phyloP scores from a whole-genome alignment of 2,329 filamentous ascomycete genomes.

The Gaeumannomyces tritici region DNA sequence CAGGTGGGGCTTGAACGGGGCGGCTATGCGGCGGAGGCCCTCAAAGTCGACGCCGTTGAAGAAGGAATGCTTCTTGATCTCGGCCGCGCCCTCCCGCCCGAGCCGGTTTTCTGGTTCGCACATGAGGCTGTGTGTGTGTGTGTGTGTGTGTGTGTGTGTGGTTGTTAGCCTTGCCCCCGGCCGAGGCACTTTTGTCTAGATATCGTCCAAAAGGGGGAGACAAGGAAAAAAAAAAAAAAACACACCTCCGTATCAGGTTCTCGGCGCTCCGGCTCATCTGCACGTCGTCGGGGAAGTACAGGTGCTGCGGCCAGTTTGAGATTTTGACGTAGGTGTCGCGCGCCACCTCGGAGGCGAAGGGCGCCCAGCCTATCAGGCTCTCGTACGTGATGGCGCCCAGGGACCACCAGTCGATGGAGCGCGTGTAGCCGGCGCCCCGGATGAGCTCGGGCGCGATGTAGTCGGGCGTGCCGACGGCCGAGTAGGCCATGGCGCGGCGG shows the following conservation, averaged over 20 bases:
- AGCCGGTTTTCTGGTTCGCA: slow-evolving; percentile 63
- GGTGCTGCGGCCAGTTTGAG: slow-evolving; percentile 64
- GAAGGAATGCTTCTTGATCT: slow-evolving; percentile 68
- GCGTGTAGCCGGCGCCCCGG: slow-evolving; percentile 66
- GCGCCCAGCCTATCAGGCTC: slow-evolving; percentile 73
- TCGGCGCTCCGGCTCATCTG: slow-evolving; percentile 60
- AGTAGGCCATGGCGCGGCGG: slow-evolving; percentile 70
- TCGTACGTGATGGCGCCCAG: slow-evolving; percentile 81
- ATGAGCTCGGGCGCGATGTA: slow-evolving; percentile 79
- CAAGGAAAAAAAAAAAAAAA: no score
- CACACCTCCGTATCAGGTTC: slow-evolving; percentile 60
- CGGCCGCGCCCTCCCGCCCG: slow-evolving; percentile 56
- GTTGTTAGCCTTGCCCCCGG: not conserved
- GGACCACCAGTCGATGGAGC: slow-evolving; percentile 76
- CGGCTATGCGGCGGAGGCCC: slow-evolving; percentile 59
- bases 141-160: no score
- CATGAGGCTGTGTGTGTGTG: slow-evolving; percentile 47
- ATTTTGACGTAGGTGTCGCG: slow-evolving; percentile 76
- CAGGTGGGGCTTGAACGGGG: slow-evolving; percentile 66
- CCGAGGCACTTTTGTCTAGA: no score
- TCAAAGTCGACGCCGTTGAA: slow-evolving; percentile 71
- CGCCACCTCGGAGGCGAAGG: slow-evolving; percentile 69
- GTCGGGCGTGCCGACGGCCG: slow-evolving; percentile 69
- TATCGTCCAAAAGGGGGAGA: not conserved
- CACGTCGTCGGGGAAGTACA: slow-evolving; percentile 69